Base-by-base conservation (phyloP, 192 early-diverging fungal genomes). In the Bifiguratus adelaidae region DNA sequence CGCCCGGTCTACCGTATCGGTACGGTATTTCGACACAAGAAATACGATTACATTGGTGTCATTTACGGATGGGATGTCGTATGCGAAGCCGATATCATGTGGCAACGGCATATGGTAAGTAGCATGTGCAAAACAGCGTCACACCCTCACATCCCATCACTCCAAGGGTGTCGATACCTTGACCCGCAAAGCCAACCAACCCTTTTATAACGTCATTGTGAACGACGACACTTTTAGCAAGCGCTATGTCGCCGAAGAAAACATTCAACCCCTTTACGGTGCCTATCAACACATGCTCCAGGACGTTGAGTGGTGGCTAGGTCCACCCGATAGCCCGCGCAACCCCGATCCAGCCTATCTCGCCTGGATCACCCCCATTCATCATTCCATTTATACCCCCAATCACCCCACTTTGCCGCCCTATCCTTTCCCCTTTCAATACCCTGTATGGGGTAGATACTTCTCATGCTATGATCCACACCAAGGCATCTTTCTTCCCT, bases 1-100 rank as follows among this genome's bases (percentile, higher is more conserved):
- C n/a, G n/a, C n/a, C n/a, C n/a, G n/a, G n/a, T n/a, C 27, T 66
- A 49, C 22, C 52, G 56, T 41, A 54, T 66, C 1, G 63, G 63
- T 4, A 58, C 55, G 21, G 63, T 66, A 2, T 61, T 66, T 48
- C 40, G 33, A 3, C 63, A 66, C 42, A 35, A 48, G 29, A 35
- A 38, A 7, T 56, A 56, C 19, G 48, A 53, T 7, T 66, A 66
- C 23, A 48, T 44, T 15, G 63, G 53, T 0, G 58, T 36, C 40
- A 66, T 66, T 13, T 66, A 61, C 19, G 63, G 63, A 16, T 65
- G 58, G 29, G 63, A 65, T 26, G 18, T 52, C 52, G 63, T 53
- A 30, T 63, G 61, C 41, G 61, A 53, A 21, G 51, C 51, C 2
- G 36, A 47, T 2, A 55, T 57, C 20, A 30, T 20, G 2, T 63